Evolutionary conservation across 2,329 filamentous ascomycete genomes (phyloP).

Genomic region (Beauveria brongniartii): DNA sequence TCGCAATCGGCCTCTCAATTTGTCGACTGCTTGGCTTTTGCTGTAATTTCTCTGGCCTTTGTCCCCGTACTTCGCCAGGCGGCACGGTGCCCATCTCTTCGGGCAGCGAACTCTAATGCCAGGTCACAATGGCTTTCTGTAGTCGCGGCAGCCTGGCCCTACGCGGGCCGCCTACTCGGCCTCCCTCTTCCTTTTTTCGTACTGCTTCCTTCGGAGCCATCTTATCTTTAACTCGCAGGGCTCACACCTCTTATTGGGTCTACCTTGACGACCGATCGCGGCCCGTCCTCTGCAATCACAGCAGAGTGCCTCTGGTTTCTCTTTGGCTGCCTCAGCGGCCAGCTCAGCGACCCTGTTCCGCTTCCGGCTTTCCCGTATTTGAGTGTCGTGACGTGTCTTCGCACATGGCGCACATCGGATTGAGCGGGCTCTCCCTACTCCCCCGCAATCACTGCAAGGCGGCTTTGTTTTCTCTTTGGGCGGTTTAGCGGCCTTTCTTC

Average conservation of each 20-base stretch:
- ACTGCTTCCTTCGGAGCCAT: neutral
- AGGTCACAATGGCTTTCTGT: neutral
- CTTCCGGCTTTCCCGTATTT: too few relatives aligned
- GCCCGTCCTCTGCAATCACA: neutral
- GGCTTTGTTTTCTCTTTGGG: too few relatives aligned
- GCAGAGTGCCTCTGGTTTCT: neutral
- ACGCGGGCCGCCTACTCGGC: neutral
- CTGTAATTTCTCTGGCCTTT: neutral
- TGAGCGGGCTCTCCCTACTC: too few relatives aligned
- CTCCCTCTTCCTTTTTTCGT: neutral
- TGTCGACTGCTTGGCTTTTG: neutral
- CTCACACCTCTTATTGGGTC: neutral
- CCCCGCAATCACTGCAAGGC: too few relatives aligned
- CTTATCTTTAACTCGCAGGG: neutral
- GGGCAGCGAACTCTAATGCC: neutral
- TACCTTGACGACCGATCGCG: neutral
- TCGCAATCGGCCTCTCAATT: conserved; percentile 1
- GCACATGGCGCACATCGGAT: too few relatives aligned
- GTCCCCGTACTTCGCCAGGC: neutral
- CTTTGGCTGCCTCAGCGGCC: too few relatives aligned
- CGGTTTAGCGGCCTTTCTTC: too few relatives aligned
- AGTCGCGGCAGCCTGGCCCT: neutral
- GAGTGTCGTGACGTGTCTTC: too few relatives aligned
- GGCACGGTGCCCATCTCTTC: neutral
- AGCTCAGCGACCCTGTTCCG: too few relatives aligned